Evolutionary conservation across 352 stramenopile species (phyloP).

Genomic region (Globisporangium parvum): DNA sequence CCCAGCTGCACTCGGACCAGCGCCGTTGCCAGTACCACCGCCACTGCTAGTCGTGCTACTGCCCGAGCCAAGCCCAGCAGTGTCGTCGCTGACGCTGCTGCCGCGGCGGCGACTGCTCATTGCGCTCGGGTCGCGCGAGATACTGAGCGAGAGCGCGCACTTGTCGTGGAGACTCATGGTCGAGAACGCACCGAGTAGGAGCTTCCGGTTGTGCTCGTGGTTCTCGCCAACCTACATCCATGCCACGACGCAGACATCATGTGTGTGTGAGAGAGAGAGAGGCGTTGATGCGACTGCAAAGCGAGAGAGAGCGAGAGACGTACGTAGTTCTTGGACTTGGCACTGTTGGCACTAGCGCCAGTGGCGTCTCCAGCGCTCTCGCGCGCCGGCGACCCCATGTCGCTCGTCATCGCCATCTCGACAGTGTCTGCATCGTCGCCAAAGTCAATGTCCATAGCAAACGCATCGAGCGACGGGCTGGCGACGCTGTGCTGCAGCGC

Average conservation of each 20-base stretch:
- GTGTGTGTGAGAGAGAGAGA: too few relatives aligned
- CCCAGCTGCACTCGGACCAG: background rate
- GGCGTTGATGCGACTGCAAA: too few relatives aligned
- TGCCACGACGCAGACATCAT: background rate
- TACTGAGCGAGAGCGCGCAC: conserved; percentile 74
- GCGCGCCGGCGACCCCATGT: conserved; percentile 18
- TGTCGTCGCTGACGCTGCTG: conserved; percentile 57
- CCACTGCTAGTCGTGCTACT: conserved; percentile 17
- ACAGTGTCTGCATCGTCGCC: conserved; percentile 14
- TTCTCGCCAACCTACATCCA: conserved; percentile 63
- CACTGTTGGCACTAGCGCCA: conserved; percentile 15
- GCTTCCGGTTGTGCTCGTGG: conserved; percentile 78
- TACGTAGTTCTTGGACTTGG: conserved; percentile 47
- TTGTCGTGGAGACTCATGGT: conserved; percentile 88
- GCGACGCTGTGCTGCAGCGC: background rate
- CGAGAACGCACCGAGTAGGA: conserved; percentile 78
- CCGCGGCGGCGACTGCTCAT: conserved; percentile 33
- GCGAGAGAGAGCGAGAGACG: too few relatives aligned
- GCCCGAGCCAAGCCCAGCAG: background rate
- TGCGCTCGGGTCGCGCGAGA: conserved; percentile 46
- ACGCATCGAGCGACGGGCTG: conserved; percentile 6
- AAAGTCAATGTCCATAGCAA: conserved; percentile 50
- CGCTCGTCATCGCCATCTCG: conserved; percentile 3
- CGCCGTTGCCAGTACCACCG: conserved; percentile 10
- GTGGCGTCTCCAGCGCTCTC: conserved; percentile 26